Percentiles rank a stretch among this genome's conserved stretches.
Conservation (phyloP, 2,329 filamentous ascomycete species). For the Neocatenulostroma microsporum region DNA sequence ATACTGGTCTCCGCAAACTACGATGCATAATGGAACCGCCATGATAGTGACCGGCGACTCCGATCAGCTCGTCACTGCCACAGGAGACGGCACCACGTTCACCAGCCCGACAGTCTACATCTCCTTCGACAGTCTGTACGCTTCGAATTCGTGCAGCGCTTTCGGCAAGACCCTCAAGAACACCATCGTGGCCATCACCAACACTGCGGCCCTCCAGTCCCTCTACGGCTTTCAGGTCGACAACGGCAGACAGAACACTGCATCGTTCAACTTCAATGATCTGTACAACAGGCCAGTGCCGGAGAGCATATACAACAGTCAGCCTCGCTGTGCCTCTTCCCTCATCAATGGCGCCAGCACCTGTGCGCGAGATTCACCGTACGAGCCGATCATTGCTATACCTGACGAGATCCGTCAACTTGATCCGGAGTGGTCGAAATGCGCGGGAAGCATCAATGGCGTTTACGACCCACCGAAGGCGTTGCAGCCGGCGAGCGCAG, state of each 20-base stretch:
- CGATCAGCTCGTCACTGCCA: conserved; percentile 7
- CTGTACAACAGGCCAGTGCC: background rate
- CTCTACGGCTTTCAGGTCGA: no score
- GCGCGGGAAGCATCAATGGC: background rate
- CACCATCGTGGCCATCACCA: conserved; percentile 15
- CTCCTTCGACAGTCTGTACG: conserved; percentile 17
- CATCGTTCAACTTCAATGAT: background rate
- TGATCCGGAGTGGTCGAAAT: background rate
- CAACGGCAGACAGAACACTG: no score
- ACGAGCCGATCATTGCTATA: background rate
- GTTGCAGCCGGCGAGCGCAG: background rate
- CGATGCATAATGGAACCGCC: no score
- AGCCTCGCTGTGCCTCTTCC: background rate
- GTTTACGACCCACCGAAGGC: background rate
- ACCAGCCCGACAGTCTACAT: conserved; percentile 19
- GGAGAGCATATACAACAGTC: background rate
- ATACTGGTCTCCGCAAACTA: conserved; percentile 19
- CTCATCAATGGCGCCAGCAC: background rate
- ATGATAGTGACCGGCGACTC: no score
- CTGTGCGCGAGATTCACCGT: background rate
- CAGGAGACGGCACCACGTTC: conserved; percentile 11
- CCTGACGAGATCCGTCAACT: background rate
- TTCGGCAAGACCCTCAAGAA: conserved; percentile 12
- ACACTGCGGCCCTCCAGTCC: no score
- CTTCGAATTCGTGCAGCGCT: conserved; percentile 14